Conservation (phyloP, 1,139 yeast genomes). For the Yamadazyma kanchanaburiensis region DNA sequence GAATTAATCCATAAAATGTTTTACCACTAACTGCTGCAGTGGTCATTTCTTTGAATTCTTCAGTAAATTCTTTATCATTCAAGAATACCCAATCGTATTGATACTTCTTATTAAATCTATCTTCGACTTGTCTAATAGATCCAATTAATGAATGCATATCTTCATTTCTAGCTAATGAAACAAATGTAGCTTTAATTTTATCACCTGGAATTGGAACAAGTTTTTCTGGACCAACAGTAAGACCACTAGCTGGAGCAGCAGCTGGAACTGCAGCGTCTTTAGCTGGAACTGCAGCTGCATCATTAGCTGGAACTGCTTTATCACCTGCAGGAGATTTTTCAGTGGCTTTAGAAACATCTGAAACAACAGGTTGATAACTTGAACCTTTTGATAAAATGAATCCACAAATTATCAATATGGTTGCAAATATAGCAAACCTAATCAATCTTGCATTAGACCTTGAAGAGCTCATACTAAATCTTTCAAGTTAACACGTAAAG, state of each 20-base stretch:
- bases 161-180: slow-evolving; percentile 41
- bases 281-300: slow-evolving; percentile 3
- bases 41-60: slow-evolving; percentile 37
- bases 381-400: slow-evolving; percentile 61
- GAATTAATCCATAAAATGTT: slow-evolving; percentile 42
- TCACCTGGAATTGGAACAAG: slow-evolving; percentile 15
- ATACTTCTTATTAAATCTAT: slow-evolving; percentile 39
- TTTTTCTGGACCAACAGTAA: slow-evolving; percentile 15
- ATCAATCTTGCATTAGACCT: slow-evolving; percentile 62
- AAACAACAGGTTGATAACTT: slow-evolving; percentile 17
- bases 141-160: slow-evolving; percentile 34
- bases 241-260: slow-evolving; percentile 2
- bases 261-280: slow-evolving; percentile 9
- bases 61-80: slow-evolving; percentile 40
- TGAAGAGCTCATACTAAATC: background rate
- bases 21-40: slow-evolving; percentile 34
- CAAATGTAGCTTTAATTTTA: slow-evolving; percentile 43
- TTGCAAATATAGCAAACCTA: slow-evolving; percentile 60
- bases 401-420: slow-evolving; percentile 55
- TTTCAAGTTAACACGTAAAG: too few species aligned
- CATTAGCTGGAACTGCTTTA: slow-evolving; percentile 6
- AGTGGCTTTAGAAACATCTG: slow-evolving; percentile 3
- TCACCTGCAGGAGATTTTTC: slow-evolving; percentile 7
- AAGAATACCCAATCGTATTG: slow-evolving; percentile 48
- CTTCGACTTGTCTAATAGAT: slow-evolving; percentile 45